Evolutionary conservation across 371 early-diverging fungal species (phyloP), one percentile per base, ranked within the genome.

Genomic region (Coemansia sp.): DNA sequence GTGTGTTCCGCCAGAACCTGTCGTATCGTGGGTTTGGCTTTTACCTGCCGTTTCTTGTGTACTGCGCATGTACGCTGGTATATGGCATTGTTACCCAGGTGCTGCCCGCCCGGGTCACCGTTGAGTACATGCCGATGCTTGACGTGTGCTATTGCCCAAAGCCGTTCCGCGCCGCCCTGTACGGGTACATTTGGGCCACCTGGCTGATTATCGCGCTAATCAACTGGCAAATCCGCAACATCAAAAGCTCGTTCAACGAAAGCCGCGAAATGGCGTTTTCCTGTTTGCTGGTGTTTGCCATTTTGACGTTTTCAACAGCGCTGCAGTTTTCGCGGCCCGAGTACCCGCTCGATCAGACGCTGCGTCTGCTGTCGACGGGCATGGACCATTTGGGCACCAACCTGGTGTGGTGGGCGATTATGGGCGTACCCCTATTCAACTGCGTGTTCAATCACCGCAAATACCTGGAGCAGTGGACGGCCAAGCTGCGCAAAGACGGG

Each of bases 161-260:
- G 9, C 55, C 65, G 14, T 65, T 72, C 26, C 62, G 68, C 4
- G 73, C 43, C 2, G 58, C 73, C 8, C 30, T 65, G 13, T 68
- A 65, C 10, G 62, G 39, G 3, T 65, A 61, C 20, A 76, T 76
- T 41, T 73, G 74, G 77, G 54, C 43, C 3, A 68, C 73, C 0
- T 73, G 74, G 74, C 16, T 68, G 1, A 39, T 65, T 30, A 69
- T 73, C 9, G 68, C 66, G 0, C 8, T 59, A 4, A 43, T 76
- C 32, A 68, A 68, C 30, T 73, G 74, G 74, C 48, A 61, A 30
- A 64, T 76, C 39, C 65, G 77, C 26, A 59, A 59, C 11, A 76
- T 76, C 40, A 76, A 76, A 43, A 76, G 68, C 45, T 65, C 68
- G 4, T 76, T 76, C n/a, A 76, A 76, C 57, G 77, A 76, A 38